Evolutionary conservation across 2,329 filamentous ascomycete genomes (phyloP), one percentile per base, ranked within the genome.

Genomic region (Colletotrichum sansevieriae): DNA sequence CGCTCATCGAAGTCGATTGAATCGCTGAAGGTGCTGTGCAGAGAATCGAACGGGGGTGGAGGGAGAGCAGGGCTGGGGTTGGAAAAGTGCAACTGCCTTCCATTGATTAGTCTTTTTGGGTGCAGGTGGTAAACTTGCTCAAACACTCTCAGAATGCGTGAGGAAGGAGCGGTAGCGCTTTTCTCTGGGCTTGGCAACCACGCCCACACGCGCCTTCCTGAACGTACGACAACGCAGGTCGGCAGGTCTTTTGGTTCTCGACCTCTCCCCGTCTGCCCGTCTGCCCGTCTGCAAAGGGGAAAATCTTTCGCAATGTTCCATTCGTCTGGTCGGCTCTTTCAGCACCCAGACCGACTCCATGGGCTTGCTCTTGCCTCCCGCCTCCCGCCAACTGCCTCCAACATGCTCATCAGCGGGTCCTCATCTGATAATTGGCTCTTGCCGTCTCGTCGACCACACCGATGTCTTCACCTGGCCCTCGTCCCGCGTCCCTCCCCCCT

Each of bases 61-160:
- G 49, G 49, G 35, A 18, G 29, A 22, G 41, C 9, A 29, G 39
- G 7, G 52, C 22, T 29, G 39, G 22, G 18, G n/a, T 39, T 22
- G 33, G 25, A 35, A 25, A 10, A 22, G 56, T 4, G 41, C 57
- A 51, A 22, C 13, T 60, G 43, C 39, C 41, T 58, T 49, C 22
- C 29, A 4, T 29, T 29, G 15, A 4, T 29, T 29, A 12, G 67
- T 11, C 33, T 33, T 57, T 22, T 22, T 37, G 37, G 22, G 22
- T 22, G 22, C 22, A 22, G 22, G 22, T 20, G 47, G 37, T 65
- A 73, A 73, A 73, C 72, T 72, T 73, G 72, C 72, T 73, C 72
- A 73, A 73, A 73, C 33, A 56, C 65, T 67, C 72, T 71, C 72
- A 72, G 60, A 13, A 63, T 29, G 52, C 18, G 52, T 44, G 59